These are phyloP conservation scores for Austroboletus novae-zelandiae DNA, from an alignment of 1,284 basidiomycete genomes.

Conservation along the genomic window DNA sequence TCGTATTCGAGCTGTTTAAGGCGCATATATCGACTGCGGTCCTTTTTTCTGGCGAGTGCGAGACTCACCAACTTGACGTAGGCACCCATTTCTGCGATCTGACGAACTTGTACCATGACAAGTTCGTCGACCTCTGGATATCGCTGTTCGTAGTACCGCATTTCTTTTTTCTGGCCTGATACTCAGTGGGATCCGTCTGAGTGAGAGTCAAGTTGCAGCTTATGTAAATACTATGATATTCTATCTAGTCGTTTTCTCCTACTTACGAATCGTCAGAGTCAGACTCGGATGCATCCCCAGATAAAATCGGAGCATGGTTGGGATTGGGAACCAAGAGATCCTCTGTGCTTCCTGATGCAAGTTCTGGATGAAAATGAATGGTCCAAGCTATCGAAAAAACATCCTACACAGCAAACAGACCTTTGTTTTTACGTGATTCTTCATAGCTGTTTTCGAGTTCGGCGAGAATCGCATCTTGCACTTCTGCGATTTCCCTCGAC, in stretches of 20 bases:
- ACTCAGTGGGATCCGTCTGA: too few species aligned
- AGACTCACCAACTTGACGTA: slow-evolving; percentile 92
- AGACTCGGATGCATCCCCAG: slow-evolving; percentile 7
- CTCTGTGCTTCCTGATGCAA: slow-evolving; percentile 14
- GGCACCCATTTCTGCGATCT: slow-evolving; percentile 99
- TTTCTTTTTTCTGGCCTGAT: slow-evolving; percentile 25
- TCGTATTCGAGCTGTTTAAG: slow-evolving; percentile 90
- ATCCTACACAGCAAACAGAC: slow-evolving; percentile 11
- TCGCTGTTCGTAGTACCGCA: slow-evolving; percentile 81
- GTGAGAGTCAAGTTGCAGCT: too few species aligned
- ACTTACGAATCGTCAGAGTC: background rate
- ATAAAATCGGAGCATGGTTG: slow-evolving; percentile 16
- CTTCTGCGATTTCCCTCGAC: slow-evolving; percentile 59
- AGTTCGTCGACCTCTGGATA: slow-evolving; percentile 94
- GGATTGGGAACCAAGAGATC: slow-evolving; percentile 34
- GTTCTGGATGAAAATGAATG: slow-evolving; percentile 6
- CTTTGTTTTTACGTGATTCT: slow-evolving; percentile 22
- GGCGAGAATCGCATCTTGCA: slow-evolving; percentile 72
- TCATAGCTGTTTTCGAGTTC: slow-evolving; percentile 57
- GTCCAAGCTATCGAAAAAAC: background rate
- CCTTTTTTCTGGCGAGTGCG: background rate
- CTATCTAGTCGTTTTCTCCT: too few species aligned
- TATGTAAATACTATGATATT: too few species aligned
- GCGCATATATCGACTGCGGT: background rate
- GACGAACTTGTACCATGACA: slow-evolving; percentile 98